Base-by-base conservation (phyloP, 768 basidiomycete species). In the Kwoniella newhampshirensis region DNA sequence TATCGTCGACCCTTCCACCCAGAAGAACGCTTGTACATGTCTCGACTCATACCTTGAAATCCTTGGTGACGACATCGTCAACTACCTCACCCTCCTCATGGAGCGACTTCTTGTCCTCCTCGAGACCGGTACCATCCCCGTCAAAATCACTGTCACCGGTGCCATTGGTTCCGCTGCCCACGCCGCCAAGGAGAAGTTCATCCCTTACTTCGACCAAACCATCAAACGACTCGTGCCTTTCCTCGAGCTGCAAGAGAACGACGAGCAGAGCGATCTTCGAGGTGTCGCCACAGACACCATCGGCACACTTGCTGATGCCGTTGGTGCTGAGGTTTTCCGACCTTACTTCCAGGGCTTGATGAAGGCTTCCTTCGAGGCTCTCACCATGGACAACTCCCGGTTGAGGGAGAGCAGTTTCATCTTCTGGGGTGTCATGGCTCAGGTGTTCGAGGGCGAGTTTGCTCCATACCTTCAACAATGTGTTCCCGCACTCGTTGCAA, bases 221-320 rank as follows among this genome's bases (percentile, higher is more conserved):
- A 93, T 98, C 86, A 80, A 82, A 64, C 86, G 86, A 57, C 84
- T 99, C 64, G 84, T 89, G 61, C 87, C 88, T 70, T 96, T 94
- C 85, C 83, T 98, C 48, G 79, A 84, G 30, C 84, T 98, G 26
- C 63, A 73, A 48, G 87, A 84, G 26, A 89, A 93, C 65, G 92
- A 90, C 43, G 94, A 96, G 74, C 91, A 96, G 78, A 85, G 82
- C 41, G 93, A 97, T 68, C 84, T 99, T 36, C 89, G 94, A 55
- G 94, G 96, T 35, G 93, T 97, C 71, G 87, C 94, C 11, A 96
- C 96, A 85, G 96, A 98, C 78, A 91, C 96, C n/a, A 86, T 97
- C 58, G 96, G 96, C 50, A 97, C 96, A 0, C 91, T 99, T 67
- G 90, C 96, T 13, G 94, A 98, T 78, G 91, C 94, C 7, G 90